Percentiles rank a stretch among this genome's conserved stretches.
These are phyloP conservation scores for Colletotrichum sp. DNA, from an alignment of 2,329 filamentous ascomycete species.

Conservation along the genomic window DNA sequence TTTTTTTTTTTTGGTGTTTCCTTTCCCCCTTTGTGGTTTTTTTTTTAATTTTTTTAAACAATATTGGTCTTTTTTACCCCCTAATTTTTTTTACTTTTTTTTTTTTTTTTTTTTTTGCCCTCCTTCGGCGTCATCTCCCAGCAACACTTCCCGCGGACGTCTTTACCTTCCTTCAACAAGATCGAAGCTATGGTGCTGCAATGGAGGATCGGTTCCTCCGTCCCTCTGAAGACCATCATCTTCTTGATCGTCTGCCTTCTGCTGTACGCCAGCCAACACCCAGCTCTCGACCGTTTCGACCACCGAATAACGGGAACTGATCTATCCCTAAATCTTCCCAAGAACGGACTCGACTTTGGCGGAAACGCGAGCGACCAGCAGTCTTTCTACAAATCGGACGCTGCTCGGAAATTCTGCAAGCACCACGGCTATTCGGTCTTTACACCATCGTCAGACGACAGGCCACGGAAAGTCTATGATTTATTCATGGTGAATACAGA, in stretches of 20 bases:
- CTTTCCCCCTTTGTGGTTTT: too few relatives aligned
- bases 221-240: not conserved
- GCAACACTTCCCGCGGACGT: not conserved
- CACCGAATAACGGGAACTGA: constrained; percentile 13
- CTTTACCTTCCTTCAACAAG: not conserved
- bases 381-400: constrained; percentile 32
- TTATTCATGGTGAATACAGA: constrained; percentile 68
- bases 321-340: constrained; percentile 2
- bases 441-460: constrained; percentile 23
- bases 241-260: not conserved
- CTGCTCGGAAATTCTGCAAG: constrained; percentile 32
- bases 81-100: too few relatives aligned
- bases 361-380: not conserved
- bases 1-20: too few relatives aligned
- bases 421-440: constrained; percentile 38
- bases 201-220: constrained; percentile 1
- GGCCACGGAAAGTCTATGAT: constrained; percentile 61
- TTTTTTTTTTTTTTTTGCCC: not conserved
- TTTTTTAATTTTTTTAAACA: too few relatives aligned
- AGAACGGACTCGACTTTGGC: not conserved
- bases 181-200: constrained; percentile 4
- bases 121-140: not conserved
- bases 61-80: too few relatives aligned
- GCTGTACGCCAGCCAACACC: constrained; percentile 14
- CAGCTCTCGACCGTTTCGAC: constrained; percentile 17